These are phyloP conservation scores for Talaromyces funiculosus DNA, from an alignment of 2,329 filamentous ascomycete genomes.

Conservation along the genomic window DNA sequence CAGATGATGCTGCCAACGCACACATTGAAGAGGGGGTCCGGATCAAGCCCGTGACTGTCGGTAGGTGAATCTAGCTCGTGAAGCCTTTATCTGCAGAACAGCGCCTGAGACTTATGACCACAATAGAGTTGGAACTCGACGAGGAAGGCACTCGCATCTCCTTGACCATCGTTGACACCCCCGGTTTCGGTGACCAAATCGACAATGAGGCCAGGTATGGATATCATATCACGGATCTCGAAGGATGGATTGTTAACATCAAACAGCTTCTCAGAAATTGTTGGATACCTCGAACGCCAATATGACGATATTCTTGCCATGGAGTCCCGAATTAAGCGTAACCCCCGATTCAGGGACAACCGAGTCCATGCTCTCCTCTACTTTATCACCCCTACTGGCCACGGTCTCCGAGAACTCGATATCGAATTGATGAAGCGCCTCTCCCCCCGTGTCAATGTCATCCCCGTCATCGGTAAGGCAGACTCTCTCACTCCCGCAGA, in stretches of 20 bases:
- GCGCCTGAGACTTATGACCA: slow-evolving; percentile 8
- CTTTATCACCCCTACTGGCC: slow-evolving; percentile 97
- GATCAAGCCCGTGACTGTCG: slow-evolving; percentile 97
- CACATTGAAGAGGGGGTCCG: slow-evolving; percentile 95
- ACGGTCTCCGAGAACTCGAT: slow-evolving; percentile 95
- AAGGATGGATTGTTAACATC: slow-evolving; percentile 12
- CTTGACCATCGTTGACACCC: slow-evolving; percentile 96
- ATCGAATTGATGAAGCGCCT: slow-evolving; percentile 99
- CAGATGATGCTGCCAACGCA: slow-evolving; percentile 80
- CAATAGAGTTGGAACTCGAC: slow-evolving; percentile 81
- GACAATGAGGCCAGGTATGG: slow-evolving; percentile 93
- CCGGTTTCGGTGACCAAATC: slow-evolving; percentile 96
- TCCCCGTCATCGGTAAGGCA: slow-evolving; percentile 96
- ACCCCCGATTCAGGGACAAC: slow-evolving; percentile 98
- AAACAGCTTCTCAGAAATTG: slow-evolving; percentile 87
- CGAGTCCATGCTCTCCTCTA: slow-evolving; percentile 97
- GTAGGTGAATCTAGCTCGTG: slow-evolving; percentile 50
- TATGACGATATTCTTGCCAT: slow-evolving; percentile 99
- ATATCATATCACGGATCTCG: not conserved
- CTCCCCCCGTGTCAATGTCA: slow-evolving; percentile 96
- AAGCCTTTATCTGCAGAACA: not conserved
- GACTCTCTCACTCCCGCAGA: slow-evolving; percentile 95
- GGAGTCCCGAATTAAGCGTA: slow-evolving; percentile 99
- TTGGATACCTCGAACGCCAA: slow-evolving; percentile 96
- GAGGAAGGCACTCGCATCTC: slow-evolving; percentile 98